Conservation (phyloP, 108 stramenopile genomes). For the Conticribra weissflogii region DNA sequence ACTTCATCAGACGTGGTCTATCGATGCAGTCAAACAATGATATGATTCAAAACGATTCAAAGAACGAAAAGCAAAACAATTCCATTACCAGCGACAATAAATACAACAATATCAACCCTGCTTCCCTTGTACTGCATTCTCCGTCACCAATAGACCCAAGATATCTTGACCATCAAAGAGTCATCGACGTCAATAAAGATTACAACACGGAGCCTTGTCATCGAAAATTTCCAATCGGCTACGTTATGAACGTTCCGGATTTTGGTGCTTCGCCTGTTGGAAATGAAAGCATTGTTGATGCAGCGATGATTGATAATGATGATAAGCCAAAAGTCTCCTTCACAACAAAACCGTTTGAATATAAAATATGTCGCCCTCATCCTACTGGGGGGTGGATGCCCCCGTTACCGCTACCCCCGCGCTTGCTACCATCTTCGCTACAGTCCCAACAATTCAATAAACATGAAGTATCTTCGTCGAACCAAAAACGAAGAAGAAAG, state of each 20-base stretch:
- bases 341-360: background rate
- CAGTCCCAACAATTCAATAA: background rate
- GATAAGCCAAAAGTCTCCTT: background rate
- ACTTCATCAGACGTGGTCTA: constrained; percentile 3
- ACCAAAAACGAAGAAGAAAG: too few species aligned
- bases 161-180: background rate
- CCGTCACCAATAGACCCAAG: constrained; percentile 12
- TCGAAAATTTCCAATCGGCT: background rate
- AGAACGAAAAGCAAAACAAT: background rate
- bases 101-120: background rate
- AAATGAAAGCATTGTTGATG: background rate
- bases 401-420: too few species aligned
- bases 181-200: constrained; percentile 11
- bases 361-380: constrained; percentile 10
- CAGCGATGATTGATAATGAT: background rate
- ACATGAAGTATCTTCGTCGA: background rate
- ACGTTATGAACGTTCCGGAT: background rate
- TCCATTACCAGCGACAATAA: background rate
- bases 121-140: constrained; percentile 5
- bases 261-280: background rate
- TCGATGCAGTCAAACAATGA: background rate
- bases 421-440: background rate
- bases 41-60: background rate
- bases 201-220: constrained; percentile 3
- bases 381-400: constrained; percentile 9